These are phyloP conservation scores for Parietichytrium sp. DNA, from an alignment of 108 stramenopile genomes.

Conservation along the genomic window DNA sequence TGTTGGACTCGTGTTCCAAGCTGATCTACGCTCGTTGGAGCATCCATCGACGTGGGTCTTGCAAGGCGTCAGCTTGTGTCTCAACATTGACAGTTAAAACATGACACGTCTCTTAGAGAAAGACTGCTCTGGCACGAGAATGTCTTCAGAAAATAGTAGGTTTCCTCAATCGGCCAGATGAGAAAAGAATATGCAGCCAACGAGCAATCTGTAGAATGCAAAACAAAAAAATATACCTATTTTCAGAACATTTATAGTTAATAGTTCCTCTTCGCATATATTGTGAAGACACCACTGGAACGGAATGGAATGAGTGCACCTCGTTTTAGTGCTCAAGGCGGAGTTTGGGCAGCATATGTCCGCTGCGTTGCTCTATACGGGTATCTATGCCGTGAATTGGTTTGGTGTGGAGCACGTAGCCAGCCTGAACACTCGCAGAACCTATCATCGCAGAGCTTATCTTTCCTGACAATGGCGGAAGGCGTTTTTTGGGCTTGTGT, in stretches of 20 bases:
- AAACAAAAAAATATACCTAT: not conserved
- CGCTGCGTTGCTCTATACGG: no score
- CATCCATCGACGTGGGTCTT: slow-evolving; percentile 66
- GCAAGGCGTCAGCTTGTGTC: slow-evolving; percentile 66
- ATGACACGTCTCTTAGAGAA: not conserved
- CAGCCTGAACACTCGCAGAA: no score
- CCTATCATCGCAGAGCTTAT: no score
- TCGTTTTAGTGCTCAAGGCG: no score
- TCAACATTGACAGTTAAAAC: slow-evolving; percentile 54
- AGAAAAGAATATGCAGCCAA: not conserved
- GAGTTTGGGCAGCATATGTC: no score
- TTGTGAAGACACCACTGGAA: no score
- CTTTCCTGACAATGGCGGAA: no score
- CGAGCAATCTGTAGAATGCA: not conserved
- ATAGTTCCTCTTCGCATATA: not conserved
- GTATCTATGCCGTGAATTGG: no score
- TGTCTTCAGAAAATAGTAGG: not conserved
- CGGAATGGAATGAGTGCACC: no score
- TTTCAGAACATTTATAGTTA: not conserved
- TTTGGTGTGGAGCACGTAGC: no score
- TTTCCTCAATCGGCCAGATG: not conserved
- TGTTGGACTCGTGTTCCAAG: slow-evolving; percentile 67
- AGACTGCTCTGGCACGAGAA: not conserved
- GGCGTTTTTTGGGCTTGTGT: no score
- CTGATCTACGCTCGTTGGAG: slow-evolving; percentile 60